Evolutionary conservation across 768 basidiomycete species (phyloP), one percentile per base, ranked within the genome.

Genomic region (Boletus barrowsii): DNA sequence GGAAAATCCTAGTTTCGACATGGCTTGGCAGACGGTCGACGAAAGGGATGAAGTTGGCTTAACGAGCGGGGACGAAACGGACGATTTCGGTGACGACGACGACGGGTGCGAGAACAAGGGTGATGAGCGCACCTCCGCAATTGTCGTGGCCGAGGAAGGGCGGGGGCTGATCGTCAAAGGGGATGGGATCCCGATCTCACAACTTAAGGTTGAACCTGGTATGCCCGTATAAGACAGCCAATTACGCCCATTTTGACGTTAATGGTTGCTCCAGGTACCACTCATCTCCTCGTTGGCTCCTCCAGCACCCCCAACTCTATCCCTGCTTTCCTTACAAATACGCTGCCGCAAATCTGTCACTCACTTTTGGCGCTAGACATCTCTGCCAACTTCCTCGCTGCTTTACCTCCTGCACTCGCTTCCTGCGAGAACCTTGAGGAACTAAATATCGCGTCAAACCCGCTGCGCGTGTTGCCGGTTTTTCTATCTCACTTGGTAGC

Each of bases 281-380:
- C 96, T 0, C 96, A 99, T 78, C 80, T 99, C 45, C 79, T 98
- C 30, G 82, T 99, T 39, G 86, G 90, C n/a, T 86, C 86, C 18
- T 89, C 87, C 2, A 77, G 73, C 54, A 90, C 86, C 4, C 90
- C 89, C 36, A 90, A 86, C 62, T 83, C 81, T 47, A 81, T 98
- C 53, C 87, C 90, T 18, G 63, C 81, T 3, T 91, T 95, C 68
- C 79, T 98, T 51, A 79, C 83, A 11, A 75, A 68, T 49, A 77
- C 79, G 8, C 74, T 98, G 4, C 90, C 91, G 24, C 80, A 83
- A 57, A 89, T 95, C 54, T 78, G 80, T 42, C 75, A 79, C 47
- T 86, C 90, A 26, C 81, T 99, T 42, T 84, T 99, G 53, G 93
- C 91, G 10, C 82, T 98, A 42, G 97, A 99, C 72, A 88, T 99